Percentiles rank a stretch among this genome's conserved stretches.
These are phyloP conservation scores for Neopestalotiopsis sp. DNA, from an alignment of 2,329 filamentous ascomycete species.

Conservation along the genomic window DNA sequence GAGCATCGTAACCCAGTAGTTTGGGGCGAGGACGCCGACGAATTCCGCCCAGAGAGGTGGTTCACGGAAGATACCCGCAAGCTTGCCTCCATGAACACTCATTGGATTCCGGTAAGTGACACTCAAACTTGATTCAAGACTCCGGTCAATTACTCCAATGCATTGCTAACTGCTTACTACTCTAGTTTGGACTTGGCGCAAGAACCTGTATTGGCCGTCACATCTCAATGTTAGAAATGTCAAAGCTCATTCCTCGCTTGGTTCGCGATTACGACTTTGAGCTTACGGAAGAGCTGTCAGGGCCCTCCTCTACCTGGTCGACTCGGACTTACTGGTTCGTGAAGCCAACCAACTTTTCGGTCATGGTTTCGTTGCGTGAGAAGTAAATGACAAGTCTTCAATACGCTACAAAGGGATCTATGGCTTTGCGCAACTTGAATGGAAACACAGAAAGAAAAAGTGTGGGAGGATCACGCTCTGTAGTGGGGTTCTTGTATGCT, in stretches of 20 bases:
- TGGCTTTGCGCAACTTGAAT: too few species aligned
- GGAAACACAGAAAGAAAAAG: too few species aligned
- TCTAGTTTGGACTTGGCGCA: conserved; percentile 45
- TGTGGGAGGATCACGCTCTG: too few species aligned
- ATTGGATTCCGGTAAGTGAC: conserved; percentile 40
- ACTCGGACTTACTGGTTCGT: conserved; percentile 14
- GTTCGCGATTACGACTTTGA: conserved; percentile 40
- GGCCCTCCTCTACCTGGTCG: background rate
- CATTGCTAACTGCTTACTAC: conserved; percentile 5
- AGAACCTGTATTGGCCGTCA: conserved; percentile 50
- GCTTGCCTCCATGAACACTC: conserved; percentile 32
- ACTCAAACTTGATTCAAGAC: background rate
- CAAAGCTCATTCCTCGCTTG: conserved; percentile 45
- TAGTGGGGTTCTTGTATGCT: too few species aligned
- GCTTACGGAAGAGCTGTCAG: conserved; percentile 19
- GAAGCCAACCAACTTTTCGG: conserved; percentile 14
- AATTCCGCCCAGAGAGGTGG: conserved; percentile 48
- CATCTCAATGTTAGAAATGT: conserved; percentile 48
- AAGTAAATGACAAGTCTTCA: background rate
- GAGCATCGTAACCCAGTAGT: conserved; percentile 35
- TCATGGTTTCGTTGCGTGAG: background rate
- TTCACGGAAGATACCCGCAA: conserved; percentile 30
- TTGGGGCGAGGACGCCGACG: conserved; percentile 38
- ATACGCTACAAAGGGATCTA: too few species aligned
- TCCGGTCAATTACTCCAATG: too few species aligned